phyloP scores from a whole-genome alignment of 441 rosid species.

The Erodium trifolium region DNA sequence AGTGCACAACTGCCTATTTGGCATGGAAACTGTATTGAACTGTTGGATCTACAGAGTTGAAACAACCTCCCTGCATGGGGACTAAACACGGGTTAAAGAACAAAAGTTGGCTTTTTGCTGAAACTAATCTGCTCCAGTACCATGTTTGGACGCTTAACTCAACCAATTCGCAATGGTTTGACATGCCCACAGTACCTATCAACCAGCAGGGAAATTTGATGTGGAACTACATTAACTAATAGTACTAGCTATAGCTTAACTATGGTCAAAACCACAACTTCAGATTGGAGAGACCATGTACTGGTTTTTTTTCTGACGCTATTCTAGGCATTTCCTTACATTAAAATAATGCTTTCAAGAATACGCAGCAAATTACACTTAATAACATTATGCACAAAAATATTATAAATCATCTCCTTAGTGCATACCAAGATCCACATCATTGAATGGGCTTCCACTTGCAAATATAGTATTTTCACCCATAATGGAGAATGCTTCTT shows the following conservation, averaged over 20 bases:
- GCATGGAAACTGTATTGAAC: not conserved
- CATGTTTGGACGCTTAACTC: constrained; percentile 4
- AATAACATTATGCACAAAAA: constrained; percentile 3
- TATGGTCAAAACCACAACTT: not conserved
- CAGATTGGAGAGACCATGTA: not conserved
- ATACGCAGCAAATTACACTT: not conserved
- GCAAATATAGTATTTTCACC: constrained; percentile 92
- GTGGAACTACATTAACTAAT: constrained; percentile 4
- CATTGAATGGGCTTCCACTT: constrained; percentile 92
- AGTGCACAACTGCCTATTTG: not conserved
- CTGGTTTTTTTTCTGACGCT: not conserved
- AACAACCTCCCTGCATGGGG: not conserved
- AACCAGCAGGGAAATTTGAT: not conserved
- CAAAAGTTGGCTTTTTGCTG: not conserved
- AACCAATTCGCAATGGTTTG: not conserved
- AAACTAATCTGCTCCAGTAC: not conserved
- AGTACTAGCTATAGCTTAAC: not conserved
- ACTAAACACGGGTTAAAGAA: not conserved
- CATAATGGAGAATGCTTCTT: constrained; percentile 85
- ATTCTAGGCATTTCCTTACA: not conserved
- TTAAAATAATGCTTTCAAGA: not conserved
- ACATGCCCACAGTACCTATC: not conserved
- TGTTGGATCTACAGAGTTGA: not conserved
- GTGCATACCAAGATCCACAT: constrained; percentile 79
- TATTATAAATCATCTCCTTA: constrained; percentile 14